phyloP scores from a whole-genome alignment of 352 stramenopile genomes.

The Phytophthora boehmeriae region DNA sequence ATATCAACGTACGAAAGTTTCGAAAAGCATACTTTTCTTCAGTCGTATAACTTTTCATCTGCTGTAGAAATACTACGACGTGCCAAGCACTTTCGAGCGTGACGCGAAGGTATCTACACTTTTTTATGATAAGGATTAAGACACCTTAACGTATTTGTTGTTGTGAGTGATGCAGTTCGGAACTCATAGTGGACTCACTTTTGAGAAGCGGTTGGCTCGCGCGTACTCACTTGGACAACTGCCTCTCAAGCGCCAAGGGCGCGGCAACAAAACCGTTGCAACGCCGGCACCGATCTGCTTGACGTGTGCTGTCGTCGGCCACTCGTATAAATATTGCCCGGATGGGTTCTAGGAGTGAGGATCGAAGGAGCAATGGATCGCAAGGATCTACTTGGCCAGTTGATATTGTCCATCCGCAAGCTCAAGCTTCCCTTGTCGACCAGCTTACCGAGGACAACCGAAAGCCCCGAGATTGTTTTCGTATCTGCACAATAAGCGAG shows the following conservation, averaged over 20 bases:
- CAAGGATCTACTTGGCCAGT: constrained; percentile 39
- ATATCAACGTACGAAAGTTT: constrained; percentile 44
- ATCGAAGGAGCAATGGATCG: not conserved
- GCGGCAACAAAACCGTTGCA: constrained; percentile 11
- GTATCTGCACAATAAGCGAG: constrained; percentile 57
- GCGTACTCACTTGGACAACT: constrained; percentile 66
- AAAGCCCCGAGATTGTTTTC: constrained; percentile 83
- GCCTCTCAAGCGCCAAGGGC: constrained; percentile 20
- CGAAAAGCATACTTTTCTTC: not conserved
- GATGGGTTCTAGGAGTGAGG: constrained; percentile 49
- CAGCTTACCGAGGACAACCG: constrained; percentile 69
- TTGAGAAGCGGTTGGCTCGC: constrained; percentile 54
- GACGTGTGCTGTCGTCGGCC: constrained; percentile 52
- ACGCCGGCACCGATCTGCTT: constrained; percentile 52
- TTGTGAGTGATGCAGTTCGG: constrained; percentile 59
- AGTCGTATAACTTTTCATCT: not conserved
- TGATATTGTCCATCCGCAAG: constrained; percentile 74
- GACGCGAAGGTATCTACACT: constrained; percentile 39
- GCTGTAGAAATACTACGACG: constrained; percentile 46
- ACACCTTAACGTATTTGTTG: constrained; percentile 1
- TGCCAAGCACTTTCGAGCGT: constrained; percentile 58
- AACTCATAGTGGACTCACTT: constrained; percentile 65
- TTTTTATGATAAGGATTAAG: not conserved
- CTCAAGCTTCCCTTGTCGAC: constrained; percentile 74
- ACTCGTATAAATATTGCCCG: constrained; percentile 56